Evolutionary conservation across 768 basidiomycete genomes (phyloP).

Genomic region (Pleurotus tuoliensis): DNA sequence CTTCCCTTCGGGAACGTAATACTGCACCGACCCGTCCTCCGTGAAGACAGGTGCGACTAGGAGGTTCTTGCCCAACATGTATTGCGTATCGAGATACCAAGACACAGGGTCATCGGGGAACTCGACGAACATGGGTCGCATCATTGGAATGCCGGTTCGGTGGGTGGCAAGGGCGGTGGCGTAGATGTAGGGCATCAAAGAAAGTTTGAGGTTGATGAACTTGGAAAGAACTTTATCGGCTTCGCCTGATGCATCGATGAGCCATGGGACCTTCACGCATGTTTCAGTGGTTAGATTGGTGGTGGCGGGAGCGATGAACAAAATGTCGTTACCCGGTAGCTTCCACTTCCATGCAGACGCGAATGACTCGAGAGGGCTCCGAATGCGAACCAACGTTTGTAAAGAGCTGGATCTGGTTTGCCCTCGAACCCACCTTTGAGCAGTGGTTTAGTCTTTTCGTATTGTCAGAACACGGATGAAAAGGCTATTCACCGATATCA

Average conservation of each 20-base stretch:
- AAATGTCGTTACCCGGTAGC: constrained; percentile 34
- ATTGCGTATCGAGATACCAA: constrained; percentile 30
- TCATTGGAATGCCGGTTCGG: constrained; percentile 26
- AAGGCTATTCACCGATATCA: constrained; percentile 38
- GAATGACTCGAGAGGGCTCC: constrained; percentile 36
- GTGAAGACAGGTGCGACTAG: constrained; percentile 29
- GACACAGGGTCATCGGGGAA: constrained; percentile 26
- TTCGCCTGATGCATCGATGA: constrained; percentile 34
- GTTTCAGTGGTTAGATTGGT: no score
- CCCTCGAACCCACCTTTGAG: constrained; percentile 25
- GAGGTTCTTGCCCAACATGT: constrained; percentile 27
- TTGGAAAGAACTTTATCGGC: constrained; percentile 32
- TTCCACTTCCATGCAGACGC: constrained; percentile 41
- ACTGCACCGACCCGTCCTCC: constrained; percentile 22
- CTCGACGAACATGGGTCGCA: constrained; percentile 31
- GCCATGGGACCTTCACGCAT: constrained; percentile 33
- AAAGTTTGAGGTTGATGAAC: constrained; percentile 37
- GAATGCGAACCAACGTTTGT: constrained; percentile 45
- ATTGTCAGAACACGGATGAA: no score
- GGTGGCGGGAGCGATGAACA: no score
- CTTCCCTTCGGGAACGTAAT: constrained; percentile 25
- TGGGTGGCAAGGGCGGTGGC: constrained; percentile 26
- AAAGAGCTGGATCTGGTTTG: constrained; percentile 33
- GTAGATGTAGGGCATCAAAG: constrained; percentile 44
- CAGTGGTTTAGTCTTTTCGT: background rate